Evolutionary conservation across 2,329 filamentous ascomycete species (phyloP), one percentile per base, ranked within the genome.

Genomic region (Neocatenulostroma microsporum): DNA sequence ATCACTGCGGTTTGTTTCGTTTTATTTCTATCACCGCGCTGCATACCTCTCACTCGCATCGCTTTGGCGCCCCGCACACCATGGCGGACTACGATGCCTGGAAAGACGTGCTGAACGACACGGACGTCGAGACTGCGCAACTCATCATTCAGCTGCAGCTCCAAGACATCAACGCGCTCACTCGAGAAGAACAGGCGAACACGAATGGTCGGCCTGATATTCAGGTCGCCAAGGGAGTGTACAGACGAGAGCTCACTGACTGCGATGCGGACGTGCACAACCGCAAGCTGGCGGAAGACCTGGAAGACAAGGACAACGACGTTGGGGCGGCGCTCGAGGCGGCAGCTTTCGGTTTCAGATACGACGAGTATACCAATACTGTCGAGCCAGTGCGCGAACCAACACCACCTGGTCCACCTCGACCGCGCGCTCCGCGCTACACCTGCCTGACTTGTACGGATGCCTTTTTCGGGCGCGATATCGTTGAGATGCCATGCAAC

Each of bases 171-270:
- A 17, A 10, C 10, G 30, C 30, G 8, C 12, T 17, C n/a, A n/a
- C n/a, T n/a, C n/a, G n/a, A n/a, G n/a, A n/a, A n/a, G n/a, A n/a
- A n/a, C n/a, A n/a, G n/a, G n/a, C n/a, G n/a, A n/a, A n/a, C n/a
- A n/a, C n/a, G n/a, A n/a, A n/a, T n/a, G n/a, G n/a, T n/a, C n/a
- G n/a, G n/a, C n/a, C n/a, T n/a, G n/a, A n/a, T n/a, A n/a, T n/a
- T n/a, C n/a, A n/a, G n/a, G n/a, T n/a, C n/a, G n/a, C n/a, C n/a
- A n/a, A n/a, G n/a, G n/a, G n/a, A n/a, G n/a, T n/a, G n/a, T n/a
- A n/a, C n/a, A n/a, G n/a, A n/a, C n/a, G n/a, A n/a, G 48, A 53
- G 11, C 34, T 53, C 9, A 30, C 26, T 8, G 27, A 20, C 12
- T 44, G 31, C 34, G 34, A 44, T 11, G 18, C 35, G 2, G 33